Evolutionary conservation across 225 moss, liverwort and hornwort genomes (phyloP), one percentile per base, ranked within the genome.

Genomic region (Neckera pumila): DNA sequence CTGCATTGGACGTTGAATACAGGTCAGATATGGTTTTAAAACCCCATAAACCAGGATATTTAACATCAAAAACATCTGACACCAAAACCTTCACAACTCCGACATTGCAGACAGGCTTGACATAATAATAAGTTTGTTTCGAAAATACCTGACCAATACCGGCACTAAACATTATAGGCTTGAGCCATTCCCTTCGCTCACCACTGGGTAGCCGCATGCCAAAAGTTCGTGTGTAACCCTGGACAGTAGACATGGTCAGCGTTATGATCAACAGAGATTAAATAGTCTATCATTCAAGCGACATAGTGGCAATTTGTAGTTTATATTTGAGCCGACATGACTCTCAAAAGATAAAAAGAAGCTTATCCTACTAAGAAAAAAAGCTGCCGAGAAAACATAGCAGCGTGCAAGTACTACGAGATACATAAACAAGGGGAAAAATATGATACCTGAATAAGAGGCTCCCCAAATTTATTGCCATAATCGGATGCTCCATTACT

Each of bases 401-500:
- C 38, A 27, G 49, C 60, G 76, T 49, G 27, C 49, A 87, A 65
- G 34, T 76, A 77, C 77, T 60, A 85, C 12, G 43, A 86, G 60
- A 74, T 77, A 72, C 47, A 82, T 53, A 60, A 85, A 88, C 36
- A 78, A 66, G n/a, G 31, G 74, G 47, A 31, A 27, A 76, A 43
- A 62, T 36, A 74, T 53, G 25, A 83, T 79, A 97, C 97, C 96
- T 99, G 98, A 83, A 99, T 96, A 25, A 99, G 96, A 85, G 97
- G 97, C 92, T 99, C 99, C 19, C 99, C 99, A 84, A 99, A 97
- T 93, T 99, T 99, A 92, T 99, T 99, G 77, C 99, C 97, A 85
- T 97, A 99, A 87, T 99, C 99, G 77, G 99, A 99, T 79, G 99
- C 99, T 92, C 99, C 99, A 89, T 99, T 93, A 91, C 99, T 99